Evolutionary conservation across 2,329 filamentous ascomycete species (phyloP), one percentile per base, ranked within the genome.

Genomic region (Clarireedia paspali): DNA sequence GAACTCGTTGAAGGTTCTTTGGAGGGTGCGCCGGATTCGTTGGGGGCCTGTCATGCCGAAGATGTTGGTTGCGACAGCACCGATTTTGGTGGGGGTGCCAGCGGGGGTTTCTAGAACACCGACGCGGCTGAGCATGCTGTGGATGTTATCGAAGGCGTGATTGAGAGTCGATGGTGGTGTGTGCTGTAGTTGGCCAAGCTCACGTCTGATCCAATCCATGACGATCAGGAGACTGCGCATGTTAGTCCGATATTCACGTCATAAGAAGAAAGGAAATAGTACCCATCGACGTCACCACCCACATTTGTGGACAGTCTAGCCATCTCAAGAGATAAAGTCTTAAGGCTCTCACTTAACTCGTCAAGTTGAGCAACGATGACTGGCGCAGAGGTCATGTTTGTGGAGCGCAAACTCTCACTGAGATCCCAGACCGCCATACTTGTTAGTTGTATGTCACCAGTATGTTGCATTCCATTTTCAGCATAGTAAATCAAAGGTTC

Each of bases 401-500:
- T 91, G 5, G 82, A 84, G 50, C 91, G 83, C 55, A 96, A 88
- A 62, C 87, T 95, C 77, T 96, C 92, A 57, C 90, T 88, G 5
- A 97, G 78, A 69, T 97, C 92, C 89, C 91, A 96, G 26, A 97
- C 91, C 0, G 92, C 92, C 34, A 95, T 86, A 45, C 91, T 89
- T 0, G 91, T 96, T 54, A 94, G 90, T 70, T 95, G 91, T 49
- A 97, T 75, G 61, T 95, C 89, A 57, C 87, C 85, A 42, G 96
- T 90, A 67, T 96, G 91, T 39, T 85, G 81, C 45, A 91, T 85
- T 7, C 91, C 91, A 68, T 91, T 88, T 67, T 96, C 91, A 0
- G 91, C 95, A 69, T 95, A 96, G 74, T 94, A 94, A 60, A 97
- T 95, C 46, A 96, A 79, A 5, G 92, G 92, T 70, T 96, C 92